These are phyloP conservation scores for Pholiota microspora DNA, from an alignment of 768 basidiomycete species.

Conservation along the genomic window DNA sequence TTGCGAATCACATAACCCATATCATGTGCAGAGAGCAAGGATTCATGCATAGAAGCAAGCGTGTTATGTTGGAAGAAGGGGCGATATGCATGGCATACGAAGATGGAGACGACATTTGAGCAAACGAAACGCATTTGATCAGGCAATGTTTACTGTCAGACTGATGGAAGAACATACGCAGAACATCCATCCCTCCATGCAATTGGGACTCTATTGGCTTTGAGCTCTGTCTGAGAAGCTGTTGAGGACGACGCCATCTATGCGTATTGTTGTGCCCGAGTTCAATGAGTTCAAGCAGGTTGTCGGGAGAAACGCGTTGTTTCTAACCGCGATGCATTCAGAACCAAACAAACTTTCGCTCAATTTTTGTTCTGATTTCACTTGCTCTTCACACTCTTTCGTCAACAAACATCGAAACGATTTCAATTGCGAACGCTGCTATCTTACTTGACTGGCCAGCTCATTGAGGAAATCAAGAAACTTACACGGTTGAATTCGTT, in stretches of 20 bases:
- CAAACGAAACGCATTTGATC: not conserved
- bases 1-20: not conserved
- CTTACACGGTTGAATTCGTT: too few species aligned
- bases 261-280: conserved; percentile 1
- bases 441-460: too few species aligned
- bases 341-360: too few species aligned
- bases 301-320: too few species aligned
- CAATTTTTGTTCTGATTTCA: too few species aligned
- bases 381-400: too few species aligned
- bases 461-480: too few species aligned
- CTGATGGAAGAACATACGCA: conserved; percentile 57
- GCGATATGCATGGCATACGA: not conserved
- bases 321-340: too few species aligned
- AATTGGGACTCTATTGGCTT: conserved; percentile 69
- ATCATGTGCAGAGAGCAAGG: not conserved
- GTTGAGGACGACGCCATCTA: conserved; percentile 70
- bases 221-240: conserved; percentile 83
- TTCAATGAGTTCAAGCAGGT: too few species aligned
- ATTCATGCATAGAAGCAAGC: not conserved
- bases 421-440: too few species aligned
- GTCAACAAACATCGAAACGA: too few species aligned
- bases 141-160: not conserved
- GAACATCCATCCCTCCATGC: conserved; percentile 91
- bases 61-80: not conserved
- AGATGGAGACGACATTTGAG: not conserved